Conservation (phyloP, 495 filamentous ascomycete species). For the Collariella sp. region DNA sequence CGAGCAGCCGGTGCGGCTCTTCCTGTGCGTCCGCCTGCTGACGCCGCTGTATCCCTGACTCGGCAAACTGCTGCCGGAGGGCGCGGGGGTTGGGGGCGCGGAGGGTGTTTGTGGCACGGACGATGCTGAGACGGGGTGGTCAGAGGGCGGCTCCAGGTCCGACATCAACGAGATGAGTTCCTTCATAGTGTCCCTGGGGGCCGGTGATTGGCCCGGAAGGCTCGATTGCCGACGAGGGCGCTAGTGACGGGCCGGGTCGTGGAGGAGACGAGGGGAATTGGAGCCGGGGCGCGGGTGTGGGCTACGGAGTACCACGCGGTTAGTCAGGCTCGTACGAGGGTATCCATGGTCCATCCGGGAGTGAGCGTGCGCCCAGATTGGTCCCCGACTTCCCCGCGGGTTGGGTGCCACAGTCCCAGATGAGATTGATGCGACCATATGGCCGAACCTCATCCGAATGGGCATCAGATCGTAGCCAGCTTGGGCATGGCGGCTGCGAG, state of each 20-base stretch:
- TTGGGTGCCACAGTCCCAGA: no score
- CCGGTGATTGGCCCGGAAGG: slow-evolving; percentile 2
- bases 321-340: background rate
- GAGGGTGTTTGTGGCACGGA: background rate
- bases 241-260: background rate
- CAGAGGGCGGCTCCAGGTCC: background rate
- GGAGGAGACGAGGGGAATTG: background rate
- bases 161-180: slow-evolving; percentile 1
- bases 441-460: background rate
- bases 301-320: background rate
- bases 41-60: background rate
- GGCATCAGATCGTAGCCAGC: background rate
- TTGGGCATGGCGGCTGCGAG: no score
- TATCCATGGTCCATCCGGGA: background rate
- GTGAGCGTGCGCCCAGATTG: no score
- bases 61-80: background rate
- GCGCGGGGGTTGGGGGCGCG: background rate
- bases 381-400: no score
- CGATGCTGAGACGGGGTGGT: background rate
- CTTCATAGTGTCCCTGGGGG: background rate
- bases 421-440: no score
- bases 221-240: background rate
- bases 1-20: slow-evolving; percentile 36
- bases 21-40: slow-evolving; percentile 25
- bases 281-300: background rate